Evolutionary conservation across 1,139 yeast genomes (phyloP), one percentile per base, ranked within the genome.

Genomic region (Suhomyces yuchorum): DNA sequence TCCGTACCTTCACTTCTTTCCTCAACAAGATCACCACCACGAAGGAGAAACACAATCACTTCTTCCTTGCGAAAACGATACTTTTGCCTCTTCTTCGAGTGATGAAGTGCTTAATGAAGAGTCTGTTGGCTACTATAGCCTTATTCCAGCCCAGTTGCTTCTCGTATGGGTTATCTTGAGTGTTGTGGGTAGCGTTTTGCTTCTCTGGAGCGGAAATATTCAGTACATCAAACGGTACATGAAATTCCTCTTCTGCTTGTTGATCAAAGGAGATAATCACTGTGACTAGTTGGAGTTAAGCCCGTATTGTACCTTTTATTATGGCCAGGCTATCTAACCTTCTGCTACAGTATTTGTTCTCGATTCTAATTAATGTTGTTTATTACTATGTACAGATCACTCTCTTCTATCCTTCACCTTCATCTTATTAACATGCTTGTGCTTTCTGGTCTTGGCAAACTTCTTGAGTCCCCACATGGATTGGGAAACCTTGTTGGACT

Each of bases 401-500:
- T 50, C 58, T 50, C 63, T 58, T 78, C 92, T 82, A 66, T 92
- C 97, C 68, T 86, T 85, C 49, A 91, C 91, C 78, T 89, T 85
- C 80, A 81, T 78, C 69, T 81, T 85, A 69, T 92, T 92, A 55
- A 79, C 85, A 65, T 88, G 81, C 72, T 87, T 90, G 65, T 95
- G 95, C 62, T 87, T 84, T 73, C 99, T 85, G 30, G 99, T 93
- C 82, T 91, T 92, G 75, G 84, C 92, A 50, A 90, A 87, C 70
- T 93, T 95, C 81, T 92, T 92, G 57, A 85, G 85, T 64, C 99
- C 99, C 97, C 98, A 93, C 71, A 96, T 95, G 51, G 97, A 88
- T 76, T 87, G 91, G 12, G 98, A 88, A 47, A 87, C 80, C 75
- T 90, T 92, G 71, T 92, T 92, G 55, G 96, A 89, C 83, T 95